These are phyloP conservation scores for Trichoderma erinaceum DNA, from an alignment of 495 filamentous ascomycete species.

Conservation along the genomic window DNA sequence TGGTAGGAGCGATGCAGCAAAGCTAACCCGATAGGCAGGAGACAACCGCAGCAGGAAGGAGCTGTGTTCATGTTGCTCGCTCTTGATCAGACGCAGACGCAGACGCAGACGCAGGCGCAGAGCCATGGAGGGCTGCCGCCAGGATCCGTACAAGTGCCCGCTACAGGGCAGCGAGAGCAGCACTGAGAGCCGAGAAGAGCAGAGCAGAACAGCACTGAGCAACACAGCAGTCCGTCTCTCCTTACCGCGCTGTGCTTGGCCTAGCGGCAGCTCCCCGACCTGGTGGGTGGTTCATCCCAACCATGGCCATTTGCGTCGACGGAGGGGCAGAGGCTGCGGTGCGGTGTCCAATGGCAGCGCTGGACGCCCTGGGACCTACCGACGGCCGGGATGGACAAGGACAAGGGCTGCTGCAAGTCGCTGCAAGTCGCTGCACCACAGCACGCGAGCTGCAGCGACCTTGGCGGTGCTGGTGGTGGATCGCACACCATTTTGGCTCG, in stretches of 20 bases:
- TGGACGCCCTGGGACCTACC: constrained; percentile 5
- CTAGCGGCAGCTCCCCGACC: not conserved
- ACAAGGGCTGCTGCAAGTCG: not conserved
- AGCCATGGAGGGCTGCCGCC: too few relatives aligned
- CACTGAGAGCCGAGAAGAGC: too few relatives aligned
- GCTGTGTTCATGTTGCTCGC: not conserved
- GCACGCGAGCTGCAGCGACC: constrained; percentile 9
- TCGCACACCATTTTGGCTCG: constrained; percentile 8
- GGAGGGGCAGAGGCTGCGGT: not conserved
- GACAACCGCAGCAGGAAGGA: not conserved
- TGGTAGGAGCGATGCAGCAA: too few relatives aligned
- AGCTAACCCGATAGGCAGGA: not conserved
- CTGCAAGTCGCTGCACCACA: not conserved
- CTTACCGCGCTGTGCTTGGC: too few relatives aligned
- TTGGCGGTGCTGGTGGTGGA: constrained; percentile 8
- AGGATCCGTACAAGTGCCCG: too few relatives aligned
- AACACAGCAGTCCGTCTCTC: too few relatives aligned
- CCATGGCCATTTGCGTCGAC: not conserved
- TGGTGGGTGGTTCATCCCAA: constrained; percentile 7
- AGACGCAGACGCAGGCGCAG: too few relatives aligned
- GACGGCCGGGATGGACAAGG: constrained; percentile 7
- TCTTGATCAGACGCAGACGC: too few relatives aligned
- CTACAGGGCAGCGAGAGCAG: too few relatives aligned
- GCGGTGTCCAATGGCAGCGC: constrained; percentile 6
- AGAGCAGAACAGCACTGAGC: too few relatives aligned